Conservation (phyloP, 192 early-diverging fungal genomes). For the Pilaira anomala region DNA sequence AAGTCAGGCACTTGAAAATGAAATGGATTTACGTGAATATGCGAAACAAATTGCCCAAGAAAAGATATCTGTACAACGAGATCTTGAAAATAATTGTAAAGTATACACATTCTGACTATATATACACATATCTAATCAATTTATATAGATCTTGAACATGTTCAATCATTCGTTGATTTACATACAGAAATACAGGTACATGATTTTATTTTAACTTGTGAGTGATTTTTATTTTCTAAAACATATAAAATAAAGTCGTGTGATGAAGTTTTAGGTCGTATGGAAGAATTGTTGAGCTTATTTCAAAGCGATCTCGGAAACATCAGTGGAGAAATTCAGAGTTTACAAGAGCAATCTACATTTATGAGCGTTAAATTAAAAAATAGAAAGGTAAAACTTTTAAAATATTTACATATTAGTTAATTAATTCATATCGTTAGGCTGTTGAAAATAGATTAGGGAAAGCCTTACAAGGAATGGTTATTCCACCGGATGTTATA, state of each 20-base stretch:
- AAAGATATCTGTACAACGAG: constrained; percentile 63
- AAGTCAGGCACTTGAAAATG: constrained; percentile 73
- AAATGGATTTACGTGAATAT: constrained; percentile 85
- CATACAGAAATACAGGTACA: constrained; percentile 61
- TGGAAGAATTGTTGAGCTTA: constrained; percentile 80
- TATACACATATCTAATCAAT: neutral
- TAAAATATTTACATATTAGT: neutral
- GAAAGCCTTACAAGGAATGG: constrained; percentile 78
- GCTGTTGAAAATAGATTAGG: constrained; percentile 68
- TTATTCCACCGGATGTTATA: constrained; percentile 73
- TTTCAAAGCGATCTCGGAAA: constrained; percentile 87
- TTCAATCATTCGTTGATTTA: constrained; percentile 58
- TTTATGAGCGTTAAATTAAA: constrained; percentile 78
- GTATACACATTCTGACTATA: neutral
- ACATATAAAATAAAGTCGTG: no score
- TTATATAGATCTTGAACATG: constrained; percentile 54
- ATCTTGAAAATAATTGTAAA: constrained; percentile 69
- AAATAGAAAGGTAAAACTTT: constrained; percentile 67
- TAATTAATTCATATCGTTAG: constrained; percentile 27
- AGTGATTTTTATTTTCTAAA: constrained; percentile 1
- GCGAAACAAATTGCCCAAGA: constrained; percentile 75
- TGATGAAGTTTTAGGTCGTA: constrained; percentile 74
- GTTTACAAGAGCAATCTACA: constrained; percentile 77
- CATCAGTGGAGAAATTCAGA: constrained; percentile 86
- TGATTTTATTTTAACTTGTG: neutral